Evolutionary conservation across 2,329 filamentous ascomycete genomes (phyloP).

Genomic region (Fusarium clavum): DNA sequence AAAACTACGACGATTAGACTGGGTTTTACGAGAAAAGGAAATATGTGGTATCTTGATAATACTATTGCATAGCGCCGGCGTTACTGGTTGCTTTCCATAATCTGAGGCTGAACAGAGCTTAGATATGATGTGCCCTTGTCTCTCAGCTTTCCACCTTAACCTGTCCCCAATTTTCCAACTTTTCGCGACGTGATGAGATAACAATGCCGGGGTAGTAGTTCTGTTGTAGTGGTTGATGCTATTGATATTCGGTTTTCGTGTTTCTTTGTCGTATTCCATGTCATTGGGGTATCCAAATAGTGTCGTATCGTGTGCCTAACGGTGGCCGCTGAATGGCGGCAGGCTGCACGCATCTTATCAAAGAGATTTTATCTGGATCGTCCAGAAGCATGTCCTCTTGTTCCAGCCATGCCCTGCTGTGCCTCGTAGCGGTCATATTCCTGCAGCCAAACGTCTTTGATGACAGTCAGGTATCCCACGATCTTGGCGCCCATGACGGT

Average conservation of each 20-base stretch:
- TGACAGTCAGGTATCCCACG: conserved; percentile 59
- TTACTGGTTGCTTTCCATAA: conserved; percentile 42
- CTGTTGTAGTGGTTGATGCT: conserved; percentile 5
- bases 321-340: not conserved
- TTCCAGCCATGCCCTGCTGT: conserved; percentile 51
- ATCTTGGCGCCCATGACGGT: conserved; percentile 57
- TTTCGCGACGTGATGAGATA: conserved; percentile 22
- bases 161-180: conserved; percentile 27
- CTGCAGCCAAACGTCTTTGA: conserved; percentile 66
- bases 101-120: conserved; percentile 33
- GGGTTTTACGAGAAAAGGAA: conserved; percentile 11
- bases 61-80: conserved; percentile 49
- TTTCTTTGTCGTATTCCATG: conserved; percentile 14
- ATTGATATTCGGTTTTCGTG: conserved; percentile 4
- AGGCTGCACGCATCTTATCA: not conserved
- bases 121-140: conserved; percentile 22
- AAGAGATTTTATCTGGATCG: conserved; percentile 22
- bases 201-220: not conserved
- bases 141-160: conserved; percentile 8
- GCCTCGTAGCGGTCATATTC: conserved; percentile 70
- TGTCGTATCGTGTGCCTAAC: conserved; percentile 6
- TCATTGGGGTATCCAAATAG: conserved; percentile 31
- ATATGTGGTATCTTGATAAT: conserved; percentile 38
- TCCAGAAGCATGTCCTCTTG: conserved; percentile 34
- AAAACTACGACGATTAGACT: conserved; percentile 50